Evolutionary conservation across 192 early-diverging fungal species (phyloP).

Genomic region (Backusella psychrophila): DNA sequence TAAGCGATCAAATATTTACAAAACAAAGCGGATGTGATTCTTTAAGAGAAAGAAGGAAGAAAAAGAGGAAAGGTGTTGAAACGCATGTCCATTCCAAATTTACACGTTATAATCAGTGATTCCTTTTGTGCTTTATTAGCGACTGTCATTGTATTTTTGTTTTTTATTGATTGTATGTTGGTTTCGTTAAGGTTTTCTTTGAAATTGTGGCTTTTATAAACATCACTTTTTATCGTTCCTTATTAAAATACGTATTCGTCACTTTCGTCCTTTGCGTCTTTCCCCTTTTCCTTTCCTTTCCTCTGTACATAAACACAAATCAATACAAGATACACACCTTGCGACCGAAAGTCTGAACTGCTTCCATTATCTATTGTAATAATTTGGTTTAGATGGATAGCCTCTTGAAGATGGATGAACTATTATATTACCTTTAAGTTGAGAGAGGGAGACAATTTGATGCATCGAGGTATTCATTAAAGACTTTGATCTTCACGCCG

Average conservation of each 20-base stretch:
- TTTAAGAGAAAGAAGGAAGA: not conserved
- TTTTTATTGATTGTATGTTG: not conserved
- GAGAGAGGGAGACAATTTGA: constrained; percentile 4
- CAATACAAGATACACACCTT: constrained; percentile 50
- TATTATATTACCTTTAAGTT: constrained; percentile 4
- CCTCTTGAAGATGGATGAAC: not conserved
- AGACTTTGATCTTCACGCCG: not conserved
- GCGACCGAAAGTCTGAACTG: constrained; percentile 78
- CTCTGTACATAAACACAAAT: not conserved
- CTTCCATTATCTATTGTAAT: constrained; percentile 45
- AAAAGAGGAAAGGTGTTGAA: not conserved
- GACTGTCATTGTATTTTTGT: not conserved
- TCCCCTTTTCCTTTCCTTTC: not conserved
- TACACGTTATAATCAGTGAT: constrained; percentile 23
- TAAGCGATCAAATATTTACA: constrained; percentile 3
- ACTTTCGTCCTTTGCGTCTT: not conserved
- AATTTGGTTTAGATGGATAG: not conserved
- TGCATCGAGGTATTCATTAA: not conserved
- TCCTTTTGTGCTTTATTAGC: constrained; percentile 17
- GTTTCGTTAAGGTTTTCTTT: no score
- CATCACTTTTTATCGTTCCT: not conserved
- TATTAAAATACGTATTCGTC: not conserved
- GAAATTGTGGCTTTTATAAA: not conserved
- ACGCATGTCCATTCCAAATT: not conserved
- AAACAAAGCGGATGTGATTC: not conserved